Evolutionary conservation across 2,329 filamentous ascomycete species (phyloP), one percentile per base, ranked within the genome.

Genomic region (Orbilia quercus): DNA sequence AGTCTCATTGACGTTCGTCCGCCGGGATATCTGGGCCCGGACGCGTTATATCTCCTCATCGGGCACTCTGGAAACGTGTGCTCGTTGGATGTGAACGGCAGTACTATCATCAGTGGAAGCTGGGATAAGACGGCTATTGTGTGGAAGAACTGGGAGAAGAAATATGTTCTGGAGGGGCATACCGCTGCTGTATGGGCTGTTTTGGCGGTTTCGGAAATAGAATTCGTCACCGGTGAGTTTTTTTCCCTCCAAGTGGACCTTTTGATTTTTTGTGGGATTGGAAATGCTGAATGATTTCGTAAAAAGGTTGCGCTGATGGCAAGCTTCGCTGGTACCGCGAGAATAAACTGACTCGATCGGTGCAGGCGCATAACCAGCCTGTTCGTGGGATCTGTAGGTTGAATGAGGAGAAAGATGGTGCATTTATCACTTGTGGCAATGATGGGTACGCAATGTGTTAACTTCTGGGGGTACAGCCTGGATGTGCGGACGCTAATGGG

Each of bases 361-460:
- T 90, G 70, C 84, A 88, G 76, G 88, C 90, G 59, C 91, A 91
- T 48, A 87, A 88, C 23, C 91, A 96, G 77, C 90, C 96, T 36
- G 90, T 98, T 58, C 88, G 95, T 73, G 92, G 93, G n/a, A 84
- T 99, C 7, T 94, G 91, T 81, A 89, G 88, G 77, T 83, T 98
- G n/a, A 89, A 91, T 0, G 80, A 84, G 22, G 53, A 36, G 5
- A 38, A 73, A 14, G 60, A 73, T 47, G 87, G 87, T 16, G 89
- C 96, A n/a, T 93, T 99, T 80, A 95, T 93, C 48, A 96, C 93
- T 45, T 93, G 95, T 14, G 91, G 92, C 77, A 99, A 98, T 78
- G 95, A 99, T 79, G 91, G 92, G 77, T 78, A 65, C 34, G 71
- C 58, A 20, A 9, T 31, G 9, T 5, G 4, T 9, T 5, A 31